phyloP scores from a whole-genome alignment of 2,329 filamentous ascomycete species.

The Acephala macrosclerotiorum region DNA sequence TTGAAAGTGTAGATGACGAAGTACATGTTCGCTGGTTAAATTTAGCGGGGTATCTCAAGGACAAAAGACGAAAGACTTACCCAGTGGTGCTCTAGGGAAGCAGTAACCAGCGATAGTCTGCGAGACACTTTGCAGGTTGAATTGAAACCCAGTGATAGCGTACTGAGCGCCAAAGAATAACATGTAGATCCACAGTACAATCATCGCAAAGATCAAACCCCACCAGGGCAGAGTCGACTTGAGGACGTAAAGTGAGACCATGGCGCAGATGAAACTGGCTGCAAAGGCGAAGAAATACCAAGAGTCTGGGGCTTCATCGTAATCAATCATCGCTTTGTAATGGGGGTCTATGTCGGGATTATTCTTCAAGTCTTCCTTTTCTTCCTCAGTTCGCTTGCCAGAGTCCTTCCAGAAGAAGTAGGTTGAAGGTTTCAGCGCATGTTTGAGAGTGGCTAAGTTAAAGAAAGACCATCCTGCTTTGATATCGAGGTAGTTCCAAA shows the following conservation, averaged over 20 bases:
- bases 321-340: slow-evolving; percentile 49
- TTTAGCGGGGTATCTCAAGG: neutral
- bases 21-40: slow-evolving; percentile 48
- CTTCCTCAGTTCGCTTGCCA: slow-evolving; percentile 19
- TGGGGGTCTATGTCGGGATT: slow-evolving; percentile 46
- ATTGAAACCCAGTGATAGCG: slow-evolving; percentile 56
- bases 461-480: slow-evolving; percentile 43
- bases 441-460: slow-evolving; percentile 13
- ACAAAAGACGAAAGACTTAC: neutral
- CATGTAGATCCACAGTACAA: slow-evolving; percentile 42
- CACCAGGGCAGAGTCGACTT: slow-evolving; percentile 35
- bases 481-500: slow-evolving; percentile 49
- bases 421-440: slow-evolving; percentile 18
- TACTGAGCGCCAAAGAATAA: slow-evolving; percentile 42
- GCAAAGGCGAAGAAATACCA: slow-evolving; percentile 46
- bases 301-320: slow-evolving; percentile 49
- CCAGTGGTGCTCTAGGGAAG: slow-evolving; percentile 64
- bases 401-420: slow-evolving; percentile 26
- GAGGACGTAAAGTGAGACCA: slow-evolving; percentile 9
- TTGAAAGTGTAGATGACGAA: slow-evolving; percentile 74
- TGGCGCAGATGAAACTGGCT: slow-evolving; percentile 9
- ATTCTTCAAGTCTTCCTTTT: slow-evolving; percentile 17
- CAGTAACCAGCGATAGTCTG: slow-evolving; percentile 57
- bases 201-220: slow-evolving; percentile 38
- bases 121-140: slow-evolving; percentile 54